Percentiles rank a stretch among this genome's conserved stretches.
These are phyloP conservation scores for Salix dunnii DNA, from an alignment of 345 rosid genomes.

Conservation along the genomic window DNA sequence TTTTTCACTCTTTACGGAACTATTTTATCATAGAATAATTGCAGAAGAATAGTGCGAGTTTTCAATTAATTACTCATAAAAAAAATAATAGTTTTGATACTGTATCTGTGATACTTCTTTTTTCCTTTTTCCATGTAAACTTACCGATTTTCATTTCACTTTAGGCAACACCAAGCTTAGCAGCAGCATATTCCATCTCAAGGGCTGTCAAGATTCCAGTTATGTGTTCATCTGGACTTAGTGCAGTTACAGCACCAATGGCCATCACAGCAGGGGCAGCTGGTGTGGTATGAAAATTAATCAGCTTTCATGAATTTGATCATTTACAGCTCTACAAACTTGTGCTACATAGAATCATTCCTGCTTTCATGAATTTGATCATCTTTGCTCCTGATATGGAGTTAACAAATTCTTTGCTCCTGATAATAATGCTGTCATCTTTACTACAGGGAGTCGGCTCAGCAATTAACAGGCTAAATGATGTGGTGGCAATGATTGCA, in stretches of 20 bases:
- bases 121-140: not conserved
- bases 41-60: no score
- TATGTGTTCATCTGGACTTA: constrained; percentile 60
- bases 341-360: not conserved
- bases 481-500: constrained; percentile 60
- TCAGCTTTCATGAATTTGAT: not conserved
- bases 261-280: constrained; percentile 62
- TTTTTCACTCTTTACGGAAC: no score
- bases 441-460: constrained; percentile 51
- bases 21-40: no score
- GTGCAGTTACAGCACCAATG: constrained; percentile 67
- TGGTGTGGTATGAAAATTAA: constrained; percentile 47
- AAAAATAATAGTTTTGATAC: no score
- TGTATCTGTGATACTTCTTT: no score
- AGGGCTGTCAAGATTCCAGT: constrained; percentile 57
- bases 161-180: constrained; percentile 57
- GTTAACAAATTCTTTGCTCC: no score
- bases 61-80: no score
- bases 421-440: not conserved
- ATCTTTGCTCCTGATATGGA: no score
- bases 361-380: no score
- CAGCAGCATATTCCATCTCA: constrained; percentile 60
- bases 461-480: constrained; percentile 57
- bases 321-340: not conserved
- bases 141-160: not conserved